A percentile compares a stretch with the other conserved stretches of the same genome.
Evolutionary conservation across 2,329 filamentous ascomycete species (phyloP).

Genomic region (Aspergillus novofumigatus): DNA sequence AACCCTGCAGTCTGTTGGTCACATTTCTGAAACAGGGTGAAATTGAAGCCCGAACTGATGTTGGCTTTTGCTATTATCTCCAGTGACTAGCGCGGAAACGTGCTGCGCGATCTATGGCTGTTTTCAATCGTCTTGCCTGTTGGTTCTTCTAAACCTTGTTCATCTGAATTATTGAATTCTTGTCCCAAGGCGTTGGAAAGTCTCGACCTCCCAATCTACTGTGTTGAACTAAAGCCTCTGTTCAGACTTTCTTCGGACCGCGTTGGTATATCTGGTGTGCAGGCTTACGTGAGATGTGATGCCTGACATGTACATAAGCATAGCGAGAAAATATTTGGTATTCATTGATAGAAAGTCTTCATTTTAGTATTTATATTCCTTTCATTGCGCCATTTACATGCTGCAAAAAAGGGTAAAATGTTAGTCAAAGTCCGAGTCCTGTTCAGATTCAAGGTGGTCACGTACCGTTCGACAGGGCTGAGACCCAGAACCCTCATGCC

Average conservation of each 20-base stretch:
- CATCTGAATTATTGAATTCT: no score
- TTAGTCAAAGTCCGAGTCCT: no score
- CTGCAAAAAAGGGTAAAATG: slow-evolving; percentile 6
- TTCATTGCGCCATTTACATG: slow-evolving; percentile 21
- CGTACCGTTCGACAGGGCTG: slow-evolving; percentile 58
- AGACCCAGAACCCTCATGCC: slow-evolving; percentile 63
- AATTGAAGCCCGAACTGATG: background rate
- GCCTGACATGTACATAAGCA: no score
- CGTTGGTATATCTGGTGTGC: no score
- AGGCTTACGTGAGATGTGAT: no score
- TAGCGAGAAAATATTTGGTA: slow-evolving; percentile 6
- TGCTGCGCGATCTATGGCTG: background rate
- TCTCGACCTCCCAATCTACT: no score
- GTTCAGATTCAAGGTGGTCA: slow-evolving; percentile 1
- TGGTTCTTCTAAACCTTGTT: no score
- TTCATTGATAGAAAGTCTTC: slow-evolving; percentile 4
- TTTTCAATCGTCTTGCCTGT: background rate
- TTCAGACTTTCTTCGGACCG: no score
- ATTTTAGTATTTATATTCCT: slow-evolving; percentile 3
- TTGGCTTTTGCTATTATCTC: background rate
- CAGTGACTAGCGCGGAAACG: background rate
- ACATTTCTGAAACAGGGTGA: background rate
- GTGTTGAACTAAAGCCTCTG: no score
- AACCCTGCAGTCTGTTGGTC: background rate
- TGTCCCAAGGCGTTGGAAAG: no score